Percentiles rank a stretch among this genome's conserved stretches.
These are phyloP conservation scores for Colletotrichum cuscutae DNA, from an alignment of 2,329 filamentous ascomycete species.

Conservation along the genomic window DNA sequence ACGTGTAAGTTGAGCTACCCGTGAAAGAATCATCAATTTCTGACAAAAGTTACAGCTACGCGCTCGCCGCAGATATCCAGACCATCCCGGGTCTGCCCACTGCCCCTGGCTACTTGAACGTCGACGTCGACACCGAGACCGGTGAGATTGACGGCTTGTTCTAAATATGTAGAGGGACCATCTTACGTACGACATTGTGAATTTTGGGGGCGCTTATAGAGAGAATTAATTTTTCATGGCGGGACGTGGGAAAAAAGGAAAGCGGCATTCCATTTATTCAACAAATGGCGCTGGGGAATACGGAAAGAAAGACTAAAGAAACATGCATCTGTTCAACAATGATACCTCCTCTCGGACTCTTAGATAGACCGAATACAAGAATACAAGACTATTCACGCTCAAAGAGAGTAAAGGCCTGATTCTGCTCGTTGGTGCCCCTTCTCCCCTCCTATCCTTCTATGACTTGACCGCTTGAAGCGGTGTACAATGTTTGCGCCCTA, in stretches of 20 bases:
- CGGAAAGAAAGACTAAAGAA: slow-evolving; percentile 19
- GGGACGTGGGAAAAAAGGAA: slow-evolving; percentile 8
- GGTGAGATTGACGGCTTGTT: slow-evolving; percentile 91
- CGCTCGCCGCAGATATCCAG: slow-evolving; percentile 96
- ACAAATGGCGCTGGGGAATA: slow-evolving; percentile 37
- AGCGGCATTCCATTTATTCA: slow-evolving; percentile 35
- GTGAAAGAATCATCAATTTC: slow-evolving; percentile 40
- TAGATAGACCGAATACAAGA: slow-evolving; percentile 7
- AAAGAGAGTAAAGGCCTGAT: neutral
- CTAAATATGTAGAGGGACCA: slow-evolving; percentile 56
- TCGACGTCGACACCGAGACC: slow-evolving; percentile 85
- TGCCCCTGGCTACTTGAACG: slow-evolving; percentile 93
- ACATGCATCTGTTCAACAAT: slow-evolving; percentile 37
- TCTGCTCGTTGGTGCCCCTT: too few relatives aligned
- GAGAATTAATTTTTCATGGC: neutral
- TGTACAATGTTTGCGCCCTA: too few relatives aligned
- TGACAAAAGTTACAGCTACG: slow-evolving; percentile 70
- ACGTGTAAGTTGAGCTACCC: slow-evolving; percentile 69
- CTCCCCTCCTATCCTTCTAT: too few relatives aligned
- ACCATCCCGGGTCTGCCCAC: slow-evolving; percentile 97
- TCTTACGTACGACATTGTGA: neutral
- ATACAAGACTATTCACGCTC: slow-evolving; percentile 15
- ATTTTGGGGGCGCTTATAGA: slow-evolving; percentile 4
- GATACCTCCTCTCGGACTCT: slow-evolving; percentile 34
- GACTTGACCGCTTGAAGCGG: too few relatives aligned